Base-by-base conservation (phyloP, 768 basidiomycete genomes). In the Lentinula detonsa region DNA sequence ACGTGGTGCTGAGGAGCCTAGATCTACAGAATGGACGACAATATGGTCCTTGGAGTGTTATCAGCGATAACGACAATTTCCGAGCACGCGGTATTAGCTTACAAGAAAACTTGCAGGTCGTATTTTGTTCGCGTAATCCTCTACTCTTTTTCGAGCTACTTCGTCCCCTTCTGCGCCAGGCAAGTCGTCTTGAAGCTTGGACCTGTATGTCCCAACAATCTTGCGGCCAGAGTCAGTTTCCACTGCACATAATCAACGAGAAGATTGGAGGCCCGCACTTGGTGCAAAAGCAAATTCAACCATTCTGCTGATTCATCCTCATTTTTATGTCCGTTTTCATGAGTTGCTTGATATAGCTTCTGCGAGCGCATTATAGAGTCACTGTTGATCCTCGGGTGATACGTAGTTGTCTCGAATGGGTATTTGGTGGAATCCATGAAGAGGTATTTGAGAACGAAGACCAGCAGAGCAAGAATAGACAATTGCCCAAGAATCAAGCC, bases 401-500 rank as follows among this genome's bases (percentile, higher is more conserved):
- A 88, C 37, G 81, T 76, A 1, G 82, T 77, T 0, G 79, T 77
- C 63, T 83, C 82, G 66, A 81, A 79, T 0, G 81, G 80, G 64
- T 81, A 74, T 61, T 82, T 76, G 31, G 85, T 79, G 5, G 91
- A 85, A 66, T 97, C 93, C 64, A 99, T 87, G 70, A 99, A 97
- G 60, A 98, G 86, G 75, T 97, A 98, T 70, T 92, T 91, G 74
- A 99, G 85, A 70, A 99, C 84, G 63, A 95, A 75, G 51, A 79
- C 80, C 33, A 92, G 81, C 51, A 95, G 80, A 55, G 89, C 68
- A 48, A 93, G 77, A 66, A 99, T 88, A 28, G 94, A 95, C 21
- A 93, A 79, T 72, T 98, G 96, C 60, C 96, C 96, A 48, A 98
- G 74, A 42, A 99, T 78, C 39, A 99, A 83, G 15, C 96, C 96